Conservation (phyloP, 1,284 basidiomycete genomes). For the Pyrrhoderma noxium region DNA sequence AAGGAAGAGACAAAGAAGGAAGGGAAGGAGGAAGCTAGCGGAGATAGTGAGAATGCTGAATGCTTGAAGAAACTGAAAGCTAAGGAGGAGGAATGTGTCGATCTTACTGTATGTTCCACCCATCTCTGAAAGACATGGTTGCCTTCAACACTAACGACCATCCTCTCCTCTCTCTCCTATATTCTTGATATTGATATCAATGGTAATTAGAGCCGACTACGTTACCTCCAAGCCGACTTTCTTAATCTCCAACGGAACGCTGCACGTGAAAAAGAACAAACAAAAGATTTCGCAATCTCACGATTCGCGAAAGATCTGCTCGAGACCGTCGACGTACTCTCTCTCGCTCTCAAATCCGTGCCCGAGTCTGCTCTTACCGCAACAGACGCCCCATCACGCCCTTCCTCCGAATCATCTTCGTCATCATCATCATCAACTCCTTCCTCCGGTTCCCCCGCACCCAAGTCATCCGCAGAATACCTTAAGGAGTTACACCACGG, state of each 20-base stretch:
- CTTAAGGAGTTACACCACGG: conserved; percentile 76
- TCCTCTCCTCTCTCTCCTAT: too few relatives aligned
- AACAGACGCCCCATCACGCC: conserved; percentile 20
- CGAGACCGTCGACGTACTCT: conserved; percentile 87
- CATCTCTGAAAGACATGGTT: not conserved
- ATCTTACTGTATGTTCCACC: conserved; percentile 57
- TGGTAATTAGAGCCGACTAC: conserved; percentile 60
- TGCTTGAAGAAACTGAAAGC: conserved; percentile 48
- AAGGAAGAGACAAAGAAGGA: conserved; percentile 23
- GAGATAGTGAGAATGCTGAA: conserved; percentile 31
- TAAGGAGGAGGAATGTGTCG: conserved; percentile 66
- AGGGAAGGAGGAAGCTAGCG: conserved; percentile 17
- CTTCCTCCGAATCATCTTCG: conserved; percentile 28
- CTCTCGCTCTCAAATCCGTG: conserved; percentile 83
- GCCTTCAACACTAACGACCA: too few relatives aligned
- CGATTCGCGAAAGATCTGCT: conserved; percentile 88
- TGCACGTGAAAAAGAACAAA: conserved; percentile 85
- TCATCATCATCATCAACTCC: conserved; percentile 22
- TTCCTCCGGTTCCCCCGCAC: conserved; percentile 25
- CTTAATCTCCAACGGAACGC: conserved; percentile 91
- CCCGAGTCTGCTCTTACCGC: conserved; percentile 44
- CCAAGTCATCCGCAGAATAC: conserved; percentile 50
- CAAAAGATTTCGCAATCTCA: conserved; percentile 88
- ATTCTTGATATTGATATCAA: conserved; percentile 12
- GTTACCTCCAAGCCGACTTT: conserved; percentile 90